phyloP scores from a whole-genome alignment of 2,329 filamentous ascomycete genomes.

The Fusarium torreyae region DNA sequence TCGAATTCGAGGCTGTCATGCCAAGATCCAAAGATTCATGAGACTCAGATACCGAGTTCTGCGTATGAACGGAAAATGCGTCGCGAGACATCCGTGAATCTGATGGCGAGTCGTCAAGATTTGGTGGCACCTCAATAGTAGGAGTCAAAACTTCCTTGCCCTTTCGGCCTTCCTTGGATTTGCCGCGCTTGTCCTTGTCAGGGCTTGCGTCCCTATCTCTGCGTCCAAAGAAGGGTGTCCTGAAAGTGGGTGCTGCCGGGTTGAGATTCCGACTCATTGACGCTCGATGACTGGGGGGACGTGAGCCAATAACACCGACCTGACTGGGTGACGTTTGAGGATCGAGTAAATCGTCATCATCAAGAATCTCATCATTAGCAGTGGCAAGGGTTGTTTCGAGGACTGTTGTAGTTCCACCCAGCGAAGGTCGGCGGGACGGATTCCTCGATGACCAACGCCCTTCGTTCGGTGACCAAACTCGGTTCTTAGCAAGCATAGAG shows the following conservation, averaged over 20 bases:
- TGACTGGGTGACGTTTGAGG: constrained; percentile 69
- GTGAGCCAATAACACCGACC: constrained; percentile 84
- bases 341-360: constrained; percentile 69
- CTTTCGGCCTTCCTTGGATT: constrained; percentile 57
- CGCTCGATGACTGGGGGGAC: constrained; percentile 65
- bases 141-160: constrained; percentile 56
- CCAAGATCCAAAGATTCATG: constrained; percentile 72
- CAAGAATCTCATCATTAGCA: constrained; percentile 75
- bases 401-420: constrained; percentile 80
- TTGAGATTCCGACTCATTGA: constrained; percentile 78
- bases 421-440: constrained; percentile 84
- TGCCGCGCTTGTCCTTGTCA: constrained; percentile 50
- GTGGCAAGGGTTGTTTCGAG: constrained; percentile 74
- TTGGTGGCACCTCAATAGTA: constrained; percentile 56
- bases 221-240: constrained; percentile 74
- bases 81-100: constrained; percentile 71
- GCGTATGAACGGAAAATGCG: constrained; percentile 70
- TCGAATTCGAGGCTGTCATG: constrained; percentile 68
- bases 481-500: constrained; percentile 65
- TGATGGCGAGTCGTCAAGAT: constrained; percentile 64
- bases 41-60: constrained; percentile 72
- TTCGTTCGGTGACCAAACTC: constrained; percentile 76
- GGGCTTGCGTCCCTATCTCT: constrained; percentile 56
- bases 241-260: constrained; percentile 91
- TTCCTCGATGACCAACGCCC: constrained; percentile 71